Conservation (phyloP, 169 alveolate species). For the Nephromyces sp. region DNA sequence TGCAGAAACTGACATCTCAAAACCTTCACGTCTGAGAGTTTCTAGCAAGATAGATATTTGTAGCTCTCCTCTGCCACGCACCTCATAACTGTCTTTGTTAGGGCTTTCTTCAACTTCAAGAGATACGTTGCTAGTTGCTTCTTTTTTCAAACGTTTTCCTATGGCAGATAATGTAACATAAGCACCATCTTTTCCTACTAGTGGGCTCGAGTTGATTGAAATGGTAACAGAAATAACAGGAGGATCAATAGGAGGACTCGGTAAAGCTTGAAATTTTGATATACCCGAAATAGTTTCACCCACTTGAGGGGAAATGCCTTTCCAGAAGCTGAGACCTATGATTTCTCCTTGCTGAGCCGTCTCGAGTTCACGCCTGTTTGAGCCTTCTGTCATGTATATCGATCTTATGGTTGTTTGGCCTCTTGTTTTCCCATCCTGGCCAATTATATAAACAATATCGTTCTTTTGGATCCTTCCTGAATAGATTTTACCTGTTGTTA, state of each 20-base stretch:
- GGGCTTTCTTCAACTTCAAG: conserved; percentile 62
- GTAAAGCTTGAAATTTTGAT: conserved; percentile 43
- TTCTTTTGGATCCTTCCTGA: conserved; percentile 56
- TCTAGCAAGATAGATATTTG: conserved; percentile 85
- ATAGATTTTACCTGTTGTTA: conserved; percentile 58
- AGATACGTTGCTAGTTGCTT: conserved; percentile 80
- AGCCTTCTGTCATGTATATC: background rate
- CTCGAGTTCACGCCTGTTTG: background rate
- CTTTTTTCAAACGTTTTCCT: conserved; percentile 75
- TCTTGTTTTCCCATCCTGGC: background rate
- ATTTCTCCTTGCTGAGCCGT: background rate
- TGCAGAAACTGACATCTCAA: conserved; percentile 75
- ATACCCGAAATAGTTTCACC: conserved; percentile 53
- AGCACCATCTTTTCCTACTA: conserved; percentile 78
- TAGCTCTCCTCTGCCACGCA: conserved; percentile 85
- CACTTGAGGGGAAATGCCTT: conserved; percentile 43
- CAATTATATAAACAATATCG: conserved; percentile 22
- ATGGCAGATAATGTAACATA: conserved; percentile 59
- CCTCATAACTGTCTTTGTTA: conserved; percentile 54
- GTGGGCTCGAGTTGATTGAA: conserved; percentile 79
- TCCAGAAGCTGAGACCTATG: background rate
- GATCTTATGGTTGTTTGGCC: background rate
- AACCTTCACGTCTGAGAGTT: conserved; percentile 88
- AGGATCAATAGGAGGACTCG: conserved; percentile 75
- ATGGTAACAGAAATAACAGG: conserved; percentile 79